Evolutionary conservation across 257 asterid species (phyloP), one percentile per base, ranked within the genome.

Genomic region (Ajuga chamaepitys): DNA sequence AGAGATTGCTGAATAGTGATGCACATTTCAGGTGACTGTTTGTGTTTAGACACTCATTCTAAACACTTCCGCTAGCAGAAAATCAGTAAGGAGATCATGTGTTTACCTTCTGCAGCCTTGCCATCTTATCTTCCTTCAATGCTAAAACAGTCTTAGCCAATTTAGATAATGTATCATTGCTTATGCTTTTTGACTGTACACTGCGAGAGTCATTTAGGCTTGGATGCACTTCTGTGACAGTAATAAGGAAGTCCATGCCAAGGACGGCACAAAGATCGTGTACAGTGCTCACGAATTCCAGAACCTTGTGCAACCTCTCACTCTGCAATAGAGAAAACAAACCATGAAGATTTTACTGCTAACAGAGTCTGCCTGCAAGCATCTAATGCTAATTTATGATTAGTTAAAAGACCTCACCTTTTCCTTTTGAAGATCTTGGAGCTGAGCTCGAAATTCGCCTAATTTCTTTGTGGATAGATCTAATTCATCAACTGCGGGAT

Each of bases 191-290:
- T 62, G 95, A 88, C 45, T 88, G 96, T 38, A 85, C 91, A 64
- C 92, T 89, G 41, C 78, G 76, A 35, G 95, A 76, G 67, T 88
- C 96, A 53, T 81, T 81, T 70, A 94, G 75, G 86, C 97, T 94
- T 34, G 97, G 95, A 65, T 94, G 99, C 70, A 88, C 99, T 74
- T 90, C 91, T 3, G 93, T 80, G 69, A 90, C 95, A 6, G 93
- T 88, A 38, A 83, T 81, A 44, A 77, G 69, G 78, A 94, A 90
- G 77, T 90, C 97, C 87, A 86, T 59, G 47, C 96, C 96, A 71
- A 94, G 97, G 35, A 94, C 99, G 30, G 88, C 95, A 81, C 97
- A 90, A 22, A 94, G 95, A 78, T 88, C 96, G 44, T 90, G 99
- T 53, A 90, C 93, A 0, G 97, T 85, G 86, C 96, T 85, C 66